These are phyloP conservation scores for Blastomyces percursus DNA, from an alignment of 2,329 filamentous ascomycete species.

Conservation along the genomic window DNA sequence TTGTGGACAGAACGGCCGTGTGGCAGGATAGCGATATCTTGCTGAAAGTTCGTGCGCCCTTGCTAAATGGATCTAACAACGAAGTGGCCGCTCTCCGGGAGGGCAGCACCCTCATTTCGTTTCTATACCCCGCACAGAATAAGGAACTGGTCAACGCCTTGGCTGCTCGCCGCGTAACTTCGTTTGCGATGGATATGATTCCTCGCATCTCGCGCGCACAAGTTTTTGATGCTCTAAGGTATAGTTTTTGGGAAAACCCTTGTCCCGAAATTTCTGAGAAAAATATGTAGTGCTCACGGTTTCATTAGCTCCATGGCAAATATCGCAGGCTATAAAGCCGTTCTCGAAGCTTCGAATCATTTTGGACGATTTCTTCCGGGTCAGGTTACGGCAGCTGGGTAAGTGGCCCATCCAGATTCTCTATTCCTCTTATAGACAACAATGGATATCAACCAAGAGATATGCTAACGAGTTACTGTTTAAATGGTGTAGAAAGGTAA, in stretches of 20 bases:
- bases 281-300: neutral
- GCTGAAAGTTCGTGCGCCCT: conserved; percentile 71
- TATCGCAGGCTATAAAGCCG: conserved; percentile 86
- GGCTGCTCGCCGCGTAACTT: conserved; percentile 57
- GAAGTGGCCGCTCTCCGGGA: conserved; percentile 59
- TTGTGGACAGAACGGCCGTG: conserved; percentile 58
- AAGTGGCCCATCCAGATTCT: conserved; percentile 17
- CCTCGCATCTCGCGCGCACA: conserved; percentile 82
- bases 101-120: conserved; percentile 66
- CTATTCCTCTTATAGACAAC: neutral
- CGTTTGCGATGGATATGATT: conserved; percentile 88
- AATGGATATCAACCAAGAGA: neutral
- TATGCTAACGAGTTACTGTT: conserved; percentile 18
- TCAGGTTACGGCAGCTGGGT: conserved; percentile 77
- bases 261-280: neutral
- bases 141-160: conserved; percentile 62
- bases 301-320: conserved; percentile 72
- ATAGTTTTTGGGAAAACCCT: conserved; percentile 5
- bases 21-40: conserved; percentile 69
- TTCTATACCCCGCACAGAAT: conserved; percentile 75
- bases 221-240: conserved; percentile 66
- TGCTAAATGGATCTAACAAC: conserved; percentile 49
- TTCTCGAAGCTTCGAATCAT: conserved; percentile 77
- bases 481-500: conserved; percentile 13
- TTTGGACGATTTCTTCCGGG: conserved; percentile 83